Conservation (phyloP, 768 basidiomycete species). For the Naganishia vishniacii region DNA sequence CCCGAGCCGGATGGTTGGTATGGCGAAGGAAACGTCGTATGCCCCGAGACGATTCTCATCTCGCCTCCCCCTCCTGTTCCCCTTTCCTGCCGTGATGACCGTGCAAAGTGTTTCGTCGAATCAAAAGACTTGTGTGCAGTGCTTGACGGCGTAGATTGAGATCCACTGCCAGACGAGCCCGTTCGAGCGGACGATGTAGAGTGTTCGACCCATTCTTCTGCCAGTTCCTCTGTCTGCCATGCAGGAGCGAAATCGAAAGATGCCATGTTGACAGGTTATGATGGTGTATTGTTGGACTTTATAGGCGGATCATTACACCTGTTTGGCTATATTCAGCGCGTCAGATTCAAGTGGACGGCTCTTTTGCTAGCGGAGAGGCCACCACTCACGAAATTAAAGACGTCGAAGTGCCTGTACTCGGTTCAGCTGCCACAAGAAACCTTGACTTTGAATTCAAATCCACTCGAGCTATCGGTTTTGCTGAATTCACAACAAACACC, state of each 20-base stretch:
- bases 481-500: not conserved
- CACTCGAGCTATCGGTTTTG: too few species aligned
- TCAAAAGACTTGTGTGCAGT: slow-evolving; percentile 32
- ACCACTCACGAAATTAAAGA: too few species aligned
- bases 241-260: slow-evolving; percentile 29
- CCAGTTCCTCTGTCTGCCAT: slow-evolving; percentile 66
- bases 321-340: too few species aligned
- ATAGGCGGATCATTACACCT: too few species aligned
- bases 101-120: slow-evolving; percentile 6
- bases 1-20: slow-evolving; percentile 45
- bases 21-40: slow-evolving; percentile 33
- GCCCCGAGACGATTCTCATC: slow-evolving; percentile 37
- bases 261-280: not conserved
- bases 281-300: too few species aligned
- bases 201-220: slow-evolving; percentile 80
- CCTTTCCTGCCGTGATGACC: not conserved
- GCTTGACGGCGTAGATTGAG: slow-evolving; percentile 40
- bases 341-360: too few species aligned
- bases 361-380: too few species aligned
- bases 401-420: too few species aligned
- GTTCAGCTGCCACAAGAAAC: too few species aligned
- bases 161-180: slow-evolving; percentile 18
- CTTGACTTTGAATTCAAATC: too few species aligned
- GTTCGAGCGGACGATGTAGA: slow-evolving; percentile 25
- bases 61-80: not conserved